A percentile compares a stretch with the other conserved stretches of the same genome.
Evolutionary conservation across 2,329 filamentous ascomycete species (phyloP).

Genomic region (Pleurostoma richardsiae): DNA sequence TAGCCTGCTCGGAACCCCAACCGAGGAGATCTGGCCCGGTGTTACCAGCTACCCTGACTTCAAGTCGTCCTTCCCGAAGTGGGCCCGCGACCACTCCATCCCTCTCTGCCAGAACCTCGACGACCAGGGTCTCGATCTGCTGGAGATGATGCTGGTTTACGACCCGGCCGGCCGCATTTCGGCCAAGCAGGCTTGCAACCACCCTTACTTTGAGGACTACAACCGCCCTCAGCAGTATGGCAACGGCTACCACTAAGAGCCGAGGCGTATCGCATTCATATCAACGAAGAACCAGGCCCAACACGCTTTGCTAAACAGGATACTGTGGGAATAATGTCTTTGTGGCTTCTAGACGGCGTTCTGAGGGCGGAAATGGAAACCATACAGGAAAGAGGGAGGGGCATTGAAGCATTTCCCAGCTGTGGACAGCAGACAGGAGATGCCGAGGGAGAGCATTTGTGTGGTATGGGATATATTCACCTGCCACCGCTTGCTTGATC

Average conservation of each 20-base stretch:
- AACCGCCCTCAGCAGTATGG: conserved; percentile 16
- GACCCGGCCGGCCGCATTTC: conserved; percentile 80
- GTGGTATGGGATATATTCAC: too few species aligned
- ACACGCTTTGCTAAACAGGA: conserved; percentile 14
- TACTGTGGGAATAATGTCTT: conserved; percentile 8
- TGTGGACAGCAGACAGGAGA: too few species aligned
- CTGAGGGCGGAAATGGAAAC: conserved; percentile 1
- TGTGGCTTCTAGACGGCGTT: conserved; percentile 11
- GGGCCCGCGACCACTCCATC: conserved; percentile 62
- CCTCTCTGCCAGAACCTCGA: conserved; percentile 67
- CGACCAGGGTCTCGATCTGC: conserved; percentile 61
- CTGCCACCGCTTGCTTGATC: too few species aligned
- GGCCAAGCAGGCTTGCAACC: conserved; percentile 79
- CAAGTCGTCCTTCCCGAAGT: conserved; percentile 84
- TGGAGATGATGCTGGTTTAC: conserved; percentile 68
- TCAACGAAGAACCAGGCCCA: too few species aligned
- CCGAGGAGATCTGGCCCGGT: conserved; percentile 75
- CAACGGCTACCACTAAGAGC: conserved; percentile 23
- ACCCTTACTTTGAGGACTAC: conserved; percentile 66
- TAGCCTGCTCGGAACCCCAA: conserved; percentile 71
- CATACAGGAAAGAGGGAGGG: not conserved
- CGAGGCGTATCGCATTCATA: not conserved
- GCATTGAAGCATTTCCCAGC: not conserved
- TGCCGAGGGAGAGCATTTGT: too few species aligned
- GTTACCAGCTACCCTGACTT: conserved; percentile 87